Percentiles rank a stretch among this genome's conserved stretches.
These are phyloP conservation scores for Solanum hybrid DNA, from an alignment of 305 asterid genomes.

Conservation along the genomic window DNA sequence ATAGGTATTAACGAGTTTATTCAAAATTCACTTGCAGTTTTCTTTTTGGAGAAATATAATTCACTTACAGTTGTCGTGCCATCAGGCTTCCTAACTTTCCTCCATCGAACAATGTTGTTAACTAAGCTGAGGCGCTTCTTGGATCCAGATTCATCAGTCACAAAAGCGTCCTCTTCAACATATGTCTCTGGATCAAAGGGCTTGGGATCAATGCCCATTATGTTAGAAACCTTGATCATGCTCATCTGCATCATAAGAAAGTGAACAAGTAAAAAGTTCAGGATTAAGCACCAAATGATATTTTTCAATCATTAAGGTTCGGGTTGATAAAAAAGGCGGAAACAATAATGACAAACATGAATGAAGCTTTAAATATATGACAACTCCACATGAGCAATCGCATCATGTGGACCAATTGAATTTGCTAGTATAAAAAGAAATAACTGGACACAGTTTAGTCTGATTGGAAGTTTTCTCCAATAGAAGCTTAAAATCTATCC, in stretches of 20 bases:
- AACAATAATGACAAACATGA: not conserved
- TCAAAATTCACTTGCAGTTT: not conserved
- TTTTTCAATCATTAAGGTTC: not conserved
- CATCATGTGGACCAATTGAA: not conserved
- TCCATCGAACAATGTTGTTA: conserved; percentile 94
- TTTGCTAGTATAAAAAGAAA: not conserved
- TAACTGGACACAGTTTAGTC: not conserved
- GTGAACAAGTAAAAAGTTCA: not conserved
- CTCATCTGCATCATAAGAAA: conserved; percentile 65
- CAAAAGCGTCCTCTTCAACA: conserved; percentile 83
- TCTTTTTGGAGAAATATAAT: not conserved
- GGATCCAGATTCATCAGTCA: conserved; percentile 89
- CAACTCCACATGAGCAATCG: not conserved
- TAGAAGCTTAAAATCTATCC: not conserved
- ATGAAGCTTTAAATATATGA: not conserved
- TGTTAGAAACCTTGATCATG: conserved; percentile 95
- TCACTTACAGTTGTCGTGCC: conserved; percentile 76
- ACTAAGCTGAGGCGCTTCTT: conserved; percentile 76
- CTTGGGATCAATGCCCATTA: conserved; percentile 93
- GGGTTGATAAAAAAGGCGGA: not conserved
- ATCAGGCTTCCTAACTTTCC: conserved; percentile 68
- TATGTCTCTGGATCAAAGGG: conserved; percentile 86
- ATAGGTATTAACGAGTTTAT: not conserved
- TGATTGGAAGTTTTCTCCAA: not conserved
- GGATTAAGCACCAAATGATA: not conserved